phyloP scores from a whole-genome alignment of 495 filamentous ascomycete genomes.

The Penicillium lividum region DNA sequence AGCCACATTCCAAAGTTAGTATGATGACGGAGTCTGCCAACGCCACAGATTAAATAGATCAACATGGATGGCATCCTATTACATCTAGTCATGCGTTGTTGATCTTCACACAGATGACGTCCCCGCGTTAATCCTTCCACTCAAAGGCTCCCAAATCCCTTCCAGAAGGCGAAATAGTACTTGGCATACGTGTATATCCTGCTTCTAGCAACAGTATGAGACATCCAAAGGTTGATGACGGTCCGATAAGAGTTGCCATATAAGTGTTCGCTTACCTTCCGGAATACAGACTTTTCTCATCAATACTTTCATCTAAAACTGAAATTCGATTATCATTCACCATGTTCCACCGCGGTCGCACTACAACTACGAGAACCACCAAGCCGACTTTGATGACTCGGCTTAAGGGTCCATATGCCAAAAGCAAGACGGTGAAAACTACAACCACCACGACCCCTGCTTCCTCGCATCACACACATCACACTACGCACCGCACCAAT shows the following conservation, averaged over 20 bases:
- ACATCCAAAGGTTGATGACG: background rate
- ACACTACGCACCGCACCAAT: background rate
- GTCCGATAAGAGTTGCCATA: background rate
- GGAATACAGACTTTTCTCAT: background rate
- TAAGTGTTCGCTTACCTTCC: background rate
- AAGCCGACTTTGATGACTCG: conserved; percentile 47
- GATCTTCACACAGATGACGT: conserved; percentile 30
- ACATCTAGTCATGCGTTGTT: background rate
- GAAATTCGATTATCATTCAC: conserved; percentile 7
- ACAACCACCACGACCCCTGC: conserved; percentile 24
- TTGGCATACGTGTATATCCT: conserved; percentile 24
- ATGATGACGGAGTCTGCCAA: background rate
- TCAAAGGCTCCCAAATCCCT: conserved; percentile 11
- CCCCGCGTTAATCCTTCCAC: conserved; percentile 14
- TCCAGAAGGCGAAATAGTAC: conserved; percentile 11
- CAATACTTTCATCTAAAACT: background rate
- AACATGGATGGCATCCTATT: background rate
- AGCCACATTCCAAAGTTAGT: background rate
- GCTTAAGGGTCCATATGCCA: conserved; percentile 30
- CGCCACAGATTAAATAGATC: background rate
- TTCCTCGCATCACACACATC: too few relatives aligned
- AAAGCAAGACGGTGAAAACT: conserved; percentile 30
- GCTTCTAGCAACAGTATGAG: background rate
- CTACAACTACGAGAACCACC: conserved; percentile 39
- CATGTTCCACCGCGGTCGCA: conserved; percentile 33